Evolutionary conservation across 768 basidiomycete genomes (phyloP).

Genomic region (Chalciporus sphaerocephalus): DNA sequence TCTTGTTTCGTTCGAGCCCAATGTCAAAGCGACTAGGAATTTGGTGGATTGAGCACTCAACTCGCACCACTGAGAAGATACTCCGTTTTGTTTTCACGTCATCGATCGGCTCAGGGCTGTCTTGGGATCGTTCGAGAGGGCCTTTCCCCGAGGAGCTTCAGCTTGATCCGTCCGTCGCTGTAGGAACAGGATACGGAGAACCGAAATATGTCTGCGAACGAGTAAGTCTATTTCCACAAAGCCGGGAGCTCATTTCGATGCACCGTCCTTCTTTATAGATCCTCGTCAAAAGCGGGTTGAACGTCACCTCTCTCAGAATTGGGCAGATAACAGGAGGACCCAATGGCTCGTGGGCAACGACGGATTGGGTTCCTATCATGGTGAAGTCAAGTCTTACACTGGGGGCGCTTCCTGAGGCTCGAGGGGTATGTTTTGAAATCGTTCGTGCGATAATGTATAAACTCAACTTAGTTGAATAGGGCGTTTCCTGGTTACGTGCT

Average conservation of each 20-base stretch:
- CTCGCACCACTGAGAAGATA: conserved; percentile 13
- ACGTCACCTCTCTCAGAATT: conserved; percentile 26
- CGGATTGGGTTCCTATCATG: conserved; percentile 35
- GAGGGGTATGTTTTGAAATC: conserved; percentile 30
- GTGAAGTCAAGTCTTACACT: conserved; percentile 30
- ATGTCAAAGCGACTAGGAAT: conserved; percentile 31
- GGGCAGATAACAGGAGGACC: conserved; percentile 33
- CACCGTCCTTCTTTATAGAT: conserved; percentile 13
- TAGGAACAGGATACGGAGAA: conserved; percentile 36
- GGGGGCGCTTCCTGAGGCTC: conserved; percentile 30
- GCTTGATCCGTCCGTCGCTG: conserved; percentile 22
- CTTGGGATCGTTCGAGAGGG: conserved; percentile 24
- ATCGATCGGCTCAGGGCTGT: conserved; percentile 17
- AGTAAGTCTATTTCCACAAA: conserved; percentile 25
- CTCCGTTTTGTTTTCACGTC: conserved; percentile 27
- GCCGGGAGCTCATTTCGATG: not conserved
- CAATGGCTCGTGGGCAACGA: conserved; percentile 33
- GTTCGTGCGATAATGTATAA: not conserved
- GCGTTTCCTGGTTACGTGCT: conserved; percentile 36
- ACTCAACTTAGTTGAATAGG: conserved; percentile 2
- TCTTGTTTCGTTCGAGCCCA: conserved; percentile 35
- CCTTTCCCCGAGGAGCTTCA: conserved; percentile 35
- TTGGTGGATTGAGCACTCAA: conserved; percentile 33
- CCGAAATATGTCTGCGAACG: conserved; percentile 37
- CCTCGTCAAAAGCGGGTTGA: conserved; percentile 23